Conservation (phyloP, 345 rosid genomes). For the Syzygium aromaticum region DNA sequence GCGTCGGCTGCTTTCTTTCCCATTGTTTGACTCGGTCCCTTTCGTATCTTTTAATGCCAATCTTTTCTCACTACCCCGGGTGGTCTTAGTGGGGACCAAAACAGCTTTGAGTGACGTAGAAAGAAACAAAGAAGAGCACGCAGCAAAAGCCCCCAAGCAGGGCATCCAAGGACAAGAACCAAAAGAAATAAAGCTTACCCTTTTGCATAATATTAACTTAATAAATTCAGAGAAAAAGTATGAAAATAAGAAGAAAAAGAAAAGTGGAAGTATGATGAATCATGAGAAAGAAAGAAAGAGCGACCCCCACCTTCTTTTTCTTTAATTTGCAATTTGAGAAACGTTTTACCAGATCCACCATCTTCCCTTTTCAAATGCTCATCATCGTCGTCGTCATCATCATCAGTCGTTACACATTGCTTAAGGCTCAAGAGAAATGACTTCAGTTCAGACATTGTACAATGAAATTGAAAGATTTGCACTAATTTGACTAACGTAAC, state of each 20-base stretch:
- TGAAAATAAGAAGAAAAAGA: background rate
- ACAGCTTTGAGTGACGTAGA: background rate
- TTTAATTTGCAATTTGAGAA: slow-evolving; percentile 1
- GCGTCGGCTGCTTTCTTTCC: slow-evolving; percentile 21
- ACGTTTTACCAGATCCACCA: slow-evolving; percentile 36
- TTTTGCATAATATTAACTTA: background rate
- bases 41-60: background rate
- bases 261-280: background rate
- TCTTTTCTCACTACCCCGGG: background rate
- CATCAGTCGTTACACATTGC: background rate
- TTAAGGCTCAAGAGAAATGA: background rate
- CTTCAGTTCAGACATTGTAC: background rate
- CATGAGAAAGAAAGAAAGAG: background rate
- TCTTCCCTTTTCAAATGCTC: slow-evolving; percentile 1
- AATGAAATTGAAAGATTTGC: background rate
- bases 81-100: background rate
- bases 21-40: slow-evolving; percentile 27
- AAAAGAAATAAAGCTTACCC: slow-evolving; percentile 1
- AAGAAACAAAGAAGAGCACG: background rate
- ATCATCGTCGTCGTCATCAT: background rate
- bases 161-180: slow-evolving; percentile 16
- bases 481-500: background rate
- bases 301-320: slow-evolving; percentile 6
- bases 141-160: background rate
- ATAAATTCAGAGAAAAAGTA: background rate